phyloP scores from a whole-genome alignment of 352 stramenopile genomes.

The Globisporangium yorkense region DNA sequence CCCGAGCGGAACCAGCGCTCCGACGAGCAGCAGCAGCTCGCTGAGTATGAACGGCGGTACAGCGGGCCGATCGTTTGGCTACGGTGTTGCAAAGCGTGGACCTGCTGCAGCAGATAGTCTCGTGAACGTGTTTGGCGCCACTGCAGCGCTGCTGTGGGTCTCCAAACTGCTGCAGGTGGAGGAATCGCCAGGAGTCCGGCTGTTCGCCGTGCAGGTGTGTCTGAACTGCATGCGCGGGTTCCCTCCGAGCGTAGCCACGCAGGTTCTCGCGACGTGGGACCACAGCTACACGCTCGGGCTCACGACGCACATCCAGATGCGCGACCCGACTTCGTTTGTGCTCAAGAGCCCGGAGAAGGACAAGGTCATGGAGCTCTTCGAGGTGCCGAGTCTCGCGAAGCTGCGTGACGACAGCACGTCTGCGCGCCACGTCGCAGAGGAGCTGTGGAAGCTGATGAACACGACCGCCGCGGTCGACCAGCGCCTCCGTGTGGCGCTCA shows the following conservation, averaged over 20 bases:
- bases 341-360: constrained; percentile 71
- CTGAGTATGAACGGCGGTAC: constrained; percentile 8
- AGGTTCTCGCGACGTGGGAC: constrained; percentile 77
- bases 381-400: constrained; percentile 46
- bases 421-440: constrained; percentile 54
- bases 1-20: constrained; percentile 18
- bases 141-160: constrained; percentile 66
- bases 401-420: constrained; percentile 75
- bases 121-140: constrained; percentile 54
- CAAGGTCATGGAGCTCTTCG: constrained; percentile 59
- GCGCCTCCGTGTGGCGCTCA: constrained; percentile 63
- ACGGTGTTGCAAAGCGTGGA: constrained; percentile 7
- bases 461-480: constrained; percentile 50
- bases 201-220: constrained; percentile 75
- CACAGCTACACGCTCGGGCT: constrained; percentile 75
- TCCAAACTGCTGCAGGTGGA: constrained; percentile 55
- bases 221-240: constrained; percentile 80
- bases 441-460: constrained; percentile 79
- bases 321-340: constrained; percentile 65
- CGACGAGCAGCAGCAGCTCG: constrained; percentile 10
- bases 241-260: constrained; percentile 54
- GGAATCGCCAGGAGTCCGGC: constrained; percentile 59
- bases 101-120: constrained; percentile 23
- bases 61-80: constrained; percentile 2
- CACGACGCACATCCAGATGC: constrained; percentile 77